A percentile compares a stretch with the other conserved stretches of the same genome.
Evolutionary conservation across 1,284 basidiomycete species (phyloP).

Genomic region (Leccinum fallax): DNA sequence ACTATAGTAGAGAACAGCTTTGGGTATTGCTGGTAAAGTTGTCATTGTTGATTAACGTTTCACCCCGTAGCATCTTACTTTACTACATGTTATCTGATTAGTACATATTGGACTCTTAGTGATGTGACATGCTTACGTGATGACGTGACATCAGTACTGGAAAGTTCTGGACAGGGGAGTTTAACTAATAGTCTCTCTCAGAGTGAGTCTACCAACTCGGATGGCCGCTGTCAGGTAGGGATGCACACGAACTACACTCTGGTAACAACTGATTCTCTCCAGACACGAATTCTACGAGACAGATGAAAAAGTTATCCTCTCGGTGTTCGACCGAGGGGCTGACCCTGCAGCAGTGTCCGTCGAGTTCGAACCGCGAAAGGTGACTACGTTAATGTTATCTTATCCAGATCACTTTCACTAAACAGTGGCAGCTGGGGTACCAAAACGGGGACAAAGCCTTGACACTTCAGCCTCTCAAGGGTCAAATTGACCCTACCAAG

Average conservation of each 20-base stretch:
- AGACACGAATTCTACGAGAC: constrained; percentile 92
- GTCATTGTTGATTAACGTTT: not conserved
- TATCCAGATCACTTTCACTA: not conserved
- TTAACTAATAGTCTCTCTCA: not conserved
- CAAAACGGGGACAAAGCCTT: constrained; percentile 64
- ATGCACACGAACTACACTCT: not conserved
- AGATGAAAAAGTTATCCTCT: constrained; percentile 71
- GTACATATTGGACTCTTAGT: not conserved
- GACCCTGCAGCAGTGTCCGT: constrained; percentile 66
- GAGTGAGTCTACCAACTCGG: not conserved
- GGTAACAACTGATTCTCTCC: not conserved
- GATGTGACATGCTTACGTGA: not conserved
- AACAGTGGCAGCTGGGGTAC: constrained; percentile 52
- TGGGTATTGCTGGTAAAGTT: constrained; percentile 40
- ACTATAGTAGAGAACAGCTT: constrained; percentile 22
- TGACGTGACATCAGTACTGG: constrained; percentile 30
- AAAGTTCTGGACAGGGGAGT: constrained; percentile 24
- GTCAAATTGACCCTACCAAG: constrained; percentile 69
- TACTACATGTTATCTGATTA: not conserved
- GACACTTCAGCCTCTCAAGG: constrained; percentile 75
- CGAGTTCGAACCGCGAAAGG: constrained; percentile 64
- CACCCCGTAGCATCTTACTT: not conserved
- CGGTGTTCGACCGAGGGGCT: constrained; percentile 79
- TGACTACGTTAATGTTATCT: constrained; percentile 34
- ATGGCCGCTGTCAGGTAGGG: constrained; percentile 50